A percentile compares a stretch with the other conserved stretches of the same genome.
phyloP scores from a whole-genome alignment of 176 grass and related monocot species.

The Pontederia crassipes region DNA sequence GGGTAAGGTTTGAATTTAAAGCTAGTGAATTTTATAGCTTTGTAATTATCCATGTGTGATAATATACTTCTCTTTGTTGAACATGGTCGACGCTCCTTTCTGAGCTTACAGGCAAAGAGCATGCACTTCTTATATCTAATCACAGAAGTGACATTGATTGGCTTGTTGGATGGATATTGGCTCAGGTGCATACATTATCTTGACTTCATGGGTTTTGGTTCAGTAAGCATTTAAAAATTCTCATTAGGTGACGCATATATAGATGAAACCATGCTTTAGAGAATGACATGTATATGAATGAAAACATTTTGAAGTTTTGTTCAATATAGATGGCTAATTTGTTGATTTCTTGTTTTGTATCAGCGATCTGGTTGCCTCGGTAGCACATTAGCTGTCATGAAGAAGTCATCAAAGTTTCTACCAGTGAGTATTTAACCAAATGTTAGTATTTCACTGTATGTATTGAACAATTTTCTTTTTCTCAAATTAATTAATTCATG shows the following conservation, averaged over 20 bases:
- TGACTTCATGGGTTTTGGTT: too few relatives aligned
- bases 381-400: constrained; percentile 87
- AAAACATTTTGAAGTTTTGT: neutral
- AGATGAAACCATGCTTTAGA: too few relatives aligned
- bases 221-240: too few relatives aligned
- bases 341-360: neutral
- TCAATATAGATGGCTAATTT: neutral
- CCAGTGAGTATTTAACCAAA: constrained; percentile 41
- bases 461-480: too few relatives aligned
- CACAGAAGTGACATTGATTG: constrained; percentile 88
- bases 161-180: constrained; percentile 90
- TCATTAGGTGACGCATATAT: too few relatives aligned
- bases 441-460: neutral
- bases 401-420: constrained; percentile 80
- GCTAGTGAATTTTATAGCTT: neutral
- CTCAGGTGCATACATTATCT: constrained; percentile 40
- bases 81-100: neutral
- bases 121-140: constrained; percentile 66
- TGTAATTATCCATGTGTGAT: neutral
- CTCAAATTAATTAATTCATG: too few relatives aligned
- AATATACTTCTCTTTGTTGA: neutral
- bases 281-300: too few relatives aligned
- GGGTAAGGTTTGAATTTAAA: constrained; percentile 26
- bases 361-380: constrained; percentile 92
- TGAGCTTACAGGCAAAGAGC: constrained; percentile 51